These are phyloP conservation scores for Cenchrus fungigraminus DNA, from an alignment of 176 grass and related monocot species.

Conservation along the genomic window DNA sequence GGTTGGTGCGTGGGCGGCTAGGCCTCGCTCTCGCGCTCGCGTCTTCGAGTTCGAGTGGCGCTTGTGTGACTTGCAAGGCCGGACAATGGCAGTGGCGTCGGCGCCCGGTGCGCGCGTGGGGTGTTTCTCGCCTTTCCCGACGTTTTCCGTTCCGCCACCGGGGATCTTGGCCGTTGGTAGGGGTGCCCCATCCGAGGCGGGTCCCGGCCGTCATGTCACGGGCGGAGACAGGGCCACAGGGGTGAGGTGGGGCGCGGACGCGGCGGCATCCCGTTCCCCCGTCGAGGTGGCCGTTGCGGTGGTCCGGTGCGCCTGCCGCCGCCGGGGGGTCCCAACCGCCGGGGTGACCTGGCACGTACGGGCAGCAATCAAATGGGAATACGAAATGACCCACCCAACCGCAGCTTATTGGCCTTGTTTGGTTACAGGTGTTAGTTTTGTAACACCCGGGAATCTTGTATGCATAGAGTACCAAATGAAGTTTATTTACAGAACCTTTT, in stretches of 20 bases:
- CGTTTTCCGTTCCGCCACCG: neutral
- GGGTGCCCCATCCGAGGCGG: neutral
- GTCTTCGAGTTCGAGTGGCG: neutral
- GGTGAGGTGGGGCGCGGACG: neutral
- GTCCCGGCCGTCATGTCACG: neutral
- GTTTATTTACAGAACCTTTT: too few species aligned
- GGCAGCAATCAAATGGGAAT: neutral
- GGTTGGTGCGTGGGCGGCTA: neutral
- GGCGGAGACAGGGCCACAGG: neutral
- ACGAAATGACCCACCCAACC: neutral
- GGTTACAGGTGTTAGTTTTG: too few species aligned
- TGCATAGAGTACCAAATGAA: too few species aligned
- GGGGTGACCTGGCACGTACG: neutral
- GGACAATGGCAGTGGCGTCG: conserved; percentile 1
- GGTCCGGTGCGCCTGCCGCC: neutral
- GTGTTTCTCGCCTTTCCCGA: neutral
- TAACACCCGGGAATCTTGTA: too few species aligned
- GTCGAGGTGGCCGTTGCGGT: conserved; percentile 22
- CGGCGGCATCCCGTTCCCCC: too few species aligned
- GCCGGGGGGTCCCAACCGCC: neutral
- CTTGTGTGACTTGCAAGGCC: conserved; percentile 40
- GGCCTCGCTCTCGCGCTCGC: neutral
- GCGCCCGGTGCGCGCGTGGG: neutral
- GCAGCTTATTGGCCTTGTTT: too few species aligned
- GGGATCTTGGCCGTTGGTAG: neutral